phyloP scores from a whole-genome alignment of 176 grass and related monocot species.

The Pontederia paniculata region DNA sequence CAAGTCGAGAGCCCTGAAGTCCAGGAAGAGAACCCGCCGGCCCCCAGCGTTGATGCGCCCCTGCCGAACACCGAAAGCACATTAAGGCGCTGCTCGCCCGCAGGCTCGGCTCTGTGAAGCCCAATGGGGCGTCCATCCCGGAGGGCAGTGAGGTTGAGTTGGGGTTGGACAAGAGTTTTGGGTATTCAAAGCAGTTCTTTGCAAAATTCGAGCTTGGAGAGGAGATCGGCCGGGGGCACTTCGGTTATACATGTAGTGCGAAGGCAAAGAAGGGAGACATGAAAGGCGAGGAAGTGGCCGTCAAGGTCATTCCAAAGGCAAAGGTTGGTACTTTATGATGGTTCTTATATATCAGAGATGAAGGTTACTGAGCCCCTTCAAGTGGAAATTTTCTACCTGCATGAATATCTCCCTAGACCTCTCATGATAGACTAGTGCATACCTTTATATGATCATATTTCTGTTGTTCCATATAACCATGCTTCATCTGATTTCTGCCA shows the following conservation, averaged over 20 bases:
- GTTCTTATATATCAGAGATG: too few relatives aligned
- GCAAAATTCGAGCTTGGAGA: slow-evolving; percentile 91
- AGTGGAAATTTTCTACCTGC: too few relatives aligned
- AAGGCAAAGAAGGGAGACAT: slow-evolving; percentile 93
- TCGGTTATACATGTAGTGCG: slow-evolving; percentile 79
- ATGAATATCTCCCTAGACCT: too few relatives aligned
- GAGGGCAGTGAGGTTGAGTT: slow-evolving; percentile 79
- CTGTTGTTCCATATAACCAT: too few relatives aligned
- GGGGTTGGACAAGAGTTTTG: slow-evolving; percentile 82
- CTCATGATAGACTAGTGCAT: too few relatives aligned
- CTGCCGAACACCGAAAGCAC: slow-evolving; percentile 63
- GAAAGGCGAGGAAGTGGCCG: slow-evolving; percentile 89
- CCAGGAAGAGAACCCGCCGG: slow-evolving; percentile 30
- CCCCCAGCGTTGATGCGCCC: slow-evolving; percentile 23
- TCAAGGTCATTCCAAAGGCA: slow-evolving; percentile 94
- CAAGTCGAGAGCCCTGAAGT: slow-evolving; percentile 35
- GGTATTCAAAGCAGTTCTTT: slow-evolving; percentile 92
- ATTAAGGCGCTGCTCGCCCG: slow-evolving; percentile 86
- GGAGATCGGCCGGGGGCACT: slow-evolving; percentile 89
- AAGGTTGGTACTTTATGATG: slow-evolving; percentile 43
- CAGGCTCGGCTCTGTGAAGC: slow-evolving; percentile 87
- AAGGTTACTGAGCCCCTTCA: too few relatives aligned
- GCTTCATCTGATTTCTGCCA: too few relatives aligned
- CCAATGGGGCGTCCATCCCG: slow-evolving; percentile 85
- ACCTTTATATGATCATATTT: too few relatives aligned